A percentile compares a stretch with the other conserved stretches of the same genome.
Evolutionary conservation across 1,284 basidiomycete species (phyloP).

Genomic region (Cutaneotrichosporon dermatis): DNA sequence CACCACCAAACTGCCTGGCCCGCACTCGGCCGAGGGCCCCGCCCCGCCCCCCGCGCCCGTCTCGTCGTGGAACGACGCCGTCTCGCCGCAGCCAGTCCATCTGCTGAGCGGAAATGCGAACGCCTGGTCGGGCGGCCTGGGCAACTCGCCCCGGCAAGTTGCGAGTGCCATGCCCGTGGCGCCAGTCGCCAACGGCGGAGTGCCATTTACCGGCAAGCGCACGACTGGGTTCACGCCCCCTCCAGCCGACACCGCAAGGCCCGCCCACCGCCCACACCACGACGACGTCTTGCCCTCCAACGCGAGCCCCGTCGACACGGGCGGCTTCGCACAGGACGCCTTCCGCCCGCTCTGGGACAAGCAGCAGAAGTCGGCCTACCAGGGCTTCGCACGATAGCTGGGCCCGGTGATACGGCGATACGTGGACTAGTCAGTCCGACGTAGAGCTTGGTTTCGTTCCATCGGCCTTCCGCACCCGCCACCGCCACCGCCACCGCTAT

Average conservation of each 20-base stretch:
- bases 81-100: conserved; percentile 16
- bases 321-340: conserved; percentile 39
- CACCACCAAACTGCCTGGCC: conserved; percentile 14
- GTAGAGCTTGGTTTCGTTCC: no score
- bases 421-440: no score
- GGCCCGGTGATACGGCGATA: no score
- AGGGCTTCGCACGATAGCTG: conserved; percentile 9
- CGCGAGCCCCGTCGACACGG: conserved; percentile 32
- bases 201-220: conserved; percentile 16
- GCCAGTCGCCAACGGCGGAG: not conserved
- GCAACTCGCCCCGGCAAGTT: conserved; percentile 26
- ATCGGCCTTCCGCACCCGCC: no score
- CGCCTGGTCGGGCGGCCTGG: conserved; percentile 15
- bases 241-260: not conserved
- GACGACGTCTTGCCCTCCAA: conserved; percentile 28
- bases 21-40: conserved; percentile 22
- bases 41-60: conserved; percentile 42
- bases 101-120: conserved; percentile 4
- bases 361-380: conserved; percentile 9
- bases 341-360: conserved; percentile 38
- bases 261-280: conserved; percentile 23
- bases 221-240: conserved; percentile 27
- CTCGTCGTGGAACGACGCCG: conserved; percentile 41
- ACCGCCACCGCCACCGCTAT: no score
- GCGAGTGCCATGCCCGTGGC: not conserved